Evolutionary conservation across 2,329 filamentous ascomycete genomes (phyloP).

Genomic region (Chaetomium globosum): DNA sequence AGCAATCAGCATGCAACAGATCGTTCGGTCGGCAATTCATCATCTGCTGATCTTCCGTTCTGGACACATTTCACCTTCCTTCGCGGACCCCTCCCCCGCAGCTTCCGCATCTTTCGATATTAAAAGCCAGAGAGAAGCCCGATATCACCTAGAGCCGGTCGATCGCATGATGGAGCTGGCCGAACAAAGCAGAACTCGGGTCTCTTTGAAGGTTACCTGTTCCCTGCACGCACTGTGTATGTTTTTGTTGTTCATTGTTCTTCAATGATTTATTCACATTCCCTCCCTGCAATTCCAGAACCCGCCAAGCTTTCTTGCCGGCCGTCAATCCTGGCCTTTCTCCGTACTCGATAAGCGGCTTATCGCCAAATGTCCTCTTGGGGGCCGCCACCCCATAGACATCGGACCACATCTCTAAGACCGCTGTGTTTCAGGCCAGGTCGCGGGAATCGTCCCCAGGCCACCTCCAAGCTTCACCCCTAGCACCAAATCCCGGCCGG

Average conservation of each 20-base stretch:
- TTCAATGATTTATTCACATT: not conserved
- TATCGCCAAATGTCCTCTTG: conserved; percentile 26
- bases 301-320: conserved; percentile 19
- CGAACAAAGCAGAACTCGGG: not conserved
- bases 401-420: conserved; percentile 22
- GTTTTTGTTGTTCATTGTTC: not conserved
- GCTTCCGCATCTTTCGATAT: not conserved
- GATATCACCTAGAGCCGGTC: not conserved
- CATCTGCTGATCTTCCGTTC: conserved; percentile 38
- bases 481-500: not conserved
- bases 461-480: conserved; percentile 2
- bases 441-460: conserved; percentile 22
- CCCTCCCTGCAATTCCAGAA: conserved; percentile 10
- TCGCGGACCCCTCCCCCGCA: conserved; percentile 6
- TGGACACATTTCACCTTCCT: conserved; percentile 36
- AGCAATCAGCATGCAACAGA: conserved; percentile 30
- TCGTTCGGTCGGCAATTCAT: conserved; percentile 35
- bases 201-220: not conserved
- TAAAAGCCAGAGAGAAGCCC: not conserved
- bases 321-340: conserved; percentile 2
- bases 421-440: conserved; percentile 30
- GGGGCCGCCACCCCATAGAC: conserved; percentile 17
- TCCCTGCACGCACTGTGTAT: no score
- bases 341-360: conserved; percentile 24
- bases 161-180: not conserved